Conservation (phyloP, 2,329 filamentous ascomycete species). For the Macroventuria anomochaeta region DNA sequence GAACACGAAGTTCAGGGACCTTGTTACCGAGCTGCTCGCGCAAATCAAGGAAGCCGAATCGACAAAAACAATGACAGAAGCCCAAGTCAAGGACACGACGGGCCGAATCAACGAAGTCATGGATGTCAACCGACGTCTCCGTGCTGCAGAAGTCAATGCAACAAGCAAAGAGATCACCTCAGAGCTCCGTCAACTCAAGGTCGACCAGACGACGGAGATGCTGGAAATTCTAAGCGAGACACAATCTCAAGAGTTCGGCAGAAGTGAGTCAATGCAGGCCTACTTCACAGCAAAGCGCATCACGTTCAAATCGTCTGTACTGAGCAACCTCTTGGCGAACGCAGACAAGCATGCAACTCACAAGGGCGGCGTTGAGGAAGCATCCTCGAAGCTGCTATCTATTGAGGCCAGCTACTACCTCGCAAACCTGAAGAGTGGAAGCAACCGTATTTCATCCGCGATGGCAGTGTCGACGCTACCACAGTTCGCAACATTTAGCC, state of each 20-base stretch:
- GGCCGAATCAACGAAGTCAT: conserved; percentile 91
- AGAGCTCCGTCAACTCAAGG: conserved; percentile 84
- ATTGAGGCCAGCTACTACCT: conserved; percentile 87
- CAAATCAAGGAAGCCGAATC: conserved; percentile 92
- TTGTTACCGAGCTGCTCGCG: conserved; percentile 83
- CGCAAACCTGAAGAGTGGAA: conserved; percentile 81
- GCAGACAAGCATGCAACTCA: conserved; percentile 67
- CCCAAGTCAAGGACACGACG: conserved; percentile 88
- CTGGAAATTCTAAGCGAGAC: conserved; percentile 67
- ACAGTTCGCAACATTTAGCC: conserved; percentile 79
- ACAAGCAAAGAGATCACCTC: conserved; percentile 94
- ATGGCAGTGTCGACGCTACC: conserved; percentile 79
- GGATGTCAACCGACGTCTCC: conserved; percentile 94
- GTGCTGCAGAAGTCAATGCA: conserved; percentile 86
- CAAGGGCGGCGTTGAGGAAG: conserved; percentile 75
- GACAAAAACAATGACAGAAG: conserved; percentile 89
- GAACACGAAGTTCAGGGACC: conserved; percentile 83
- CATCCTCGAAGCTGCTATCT: conserved; percentile 66
- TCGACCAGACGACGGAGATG: conserved; percentile 87
- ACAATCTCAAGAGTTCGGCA: conserved; percentile 67
- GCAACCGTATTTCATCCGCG: conserved; percentile 80
- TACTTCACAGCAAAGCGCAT: conserved; percentile 87
- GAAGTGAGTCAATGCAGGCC: conserved; percentile 86
- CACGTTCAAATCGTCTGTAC: conserved; percentile 74
- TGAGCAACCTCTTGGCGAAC: conserved; percentile 22